These are phyloP conservation scores for Jatropha curcas DNA, from an alignment of 345 rosid genomes.

Conservation along the genomic window DNA sequence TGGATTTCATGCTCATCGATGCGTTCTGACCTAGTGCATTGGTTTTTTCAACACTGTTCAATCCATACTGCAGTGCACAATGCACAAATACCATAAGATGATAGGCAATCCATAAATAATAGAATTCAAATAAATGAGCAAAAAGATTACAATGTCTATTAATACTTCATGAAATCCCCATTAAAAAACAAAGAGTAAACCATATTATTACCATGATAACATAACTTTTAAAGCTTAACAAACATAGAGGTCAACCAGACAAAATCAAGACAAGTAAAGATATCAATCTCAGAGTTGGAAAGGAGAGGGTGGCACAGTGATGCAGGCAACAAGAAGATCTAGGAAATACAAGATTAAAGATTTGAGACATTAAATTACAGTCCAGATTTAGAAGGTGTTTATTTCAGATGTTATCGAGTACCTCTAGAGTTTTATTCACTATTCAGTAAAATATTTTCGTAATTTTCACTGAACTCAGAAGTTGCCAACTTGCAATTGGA, in stretches of 20 bases:
- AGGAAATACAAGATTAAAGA: too few species aligned
- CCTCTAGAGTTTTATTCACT: too few species aligned
- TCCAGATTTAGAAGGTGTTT: too few species aligned
- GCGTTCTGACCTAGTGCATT: conserved; percentile 31
- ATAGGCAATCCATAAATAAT: background rate
- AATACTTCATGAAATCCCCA: background rate
- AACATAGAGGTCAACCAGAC: background rate
- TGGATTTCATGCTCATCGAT: conserved; percentile 42
- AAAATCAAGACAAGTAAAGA: background rate
- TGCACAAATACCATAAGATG: background rate
- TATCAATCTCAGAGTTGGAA: background rate
- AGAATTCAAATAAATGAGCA: background rate
- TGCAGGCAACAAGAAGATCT: too few species aligned
- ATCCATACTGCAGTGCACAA: conserved; percentile 52
- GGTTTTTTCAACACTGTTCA: conserved; percentile 42
- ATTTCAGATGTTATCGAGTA: too few species aligned
- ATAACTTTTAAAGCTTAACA: background rate
- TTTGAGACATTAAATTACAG: too few species aligned
- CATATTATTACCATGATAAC: background rate
- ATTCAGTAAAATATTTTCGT: too few species aligned
- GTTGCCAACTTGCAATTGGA: too few species aligned
- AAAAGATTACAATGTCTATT: background rate
- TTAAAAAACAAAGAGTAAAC: background rate
- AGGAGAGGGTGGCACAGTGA: background rate
- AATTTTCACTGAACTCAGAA: too few species aligned